Conservation (phyloP, 225 moss, liverwort and hornwort genomes). For the Physcomitrium patens region DNA sequence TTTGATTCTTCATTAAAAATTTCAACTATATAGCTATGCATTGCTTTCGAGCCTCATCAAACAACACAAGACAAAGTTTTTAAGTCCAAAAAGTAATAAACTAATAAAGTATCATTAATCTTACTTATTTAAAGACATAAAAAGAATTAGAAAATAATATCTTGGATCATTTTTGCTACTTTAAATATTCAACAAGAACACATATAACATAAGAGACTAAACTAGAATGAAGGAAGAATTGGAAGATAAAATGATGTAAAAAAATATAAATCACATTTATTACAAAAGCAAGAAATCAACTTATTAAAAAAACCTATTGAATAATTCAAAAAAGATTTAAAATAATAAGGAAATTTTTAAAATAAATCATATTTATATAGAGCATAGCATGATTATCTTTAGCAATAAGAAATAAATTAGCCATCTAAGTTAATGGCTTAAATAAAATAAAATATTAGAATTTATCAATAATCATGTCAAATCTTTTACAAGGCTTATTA, state of each 20-base stretch:
- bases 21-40: constrained; percentile 98
- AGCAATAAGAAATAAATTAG: constrained; percentile 80
- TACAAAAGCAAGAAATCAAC: background rate
- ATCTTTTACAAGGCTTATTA: constrained; percentile 87
- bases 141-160: background rate
- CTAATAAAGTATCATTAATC: background rate
- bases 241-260: background rate
- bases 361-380: constrained; percentile 60
- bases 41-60: constrained; percentile 79
- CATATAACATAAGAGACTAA: background rate
- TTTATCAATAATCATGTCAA: constrained; percentile 90
- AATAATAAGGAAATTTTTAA: background rate
- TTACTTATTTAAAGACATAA: background rate
- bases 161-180: constrained; percentile 8
- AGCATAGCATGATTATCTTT: constrained; percentile 99
- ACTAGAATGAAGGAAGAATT: background rate
- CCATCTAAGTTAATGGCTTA: constrained; percentile 77
- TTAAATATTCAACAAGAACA: constrained; percentile 1
- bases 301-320: background rate
- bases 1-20: constrained; percentile 98
- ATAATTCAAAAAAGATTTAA: too few species aligned
- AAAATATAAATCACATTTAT: background rate
- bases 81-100: background rate
- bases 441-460: constrained; percentile 86
- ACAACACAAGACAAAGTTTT: constrained; percentile 3